These are phyloP conservation scores for Podospora fimiseda DNA, from an alignment of 495 filamentous ascomycete species.

Conservation along the genomic window DNA sequence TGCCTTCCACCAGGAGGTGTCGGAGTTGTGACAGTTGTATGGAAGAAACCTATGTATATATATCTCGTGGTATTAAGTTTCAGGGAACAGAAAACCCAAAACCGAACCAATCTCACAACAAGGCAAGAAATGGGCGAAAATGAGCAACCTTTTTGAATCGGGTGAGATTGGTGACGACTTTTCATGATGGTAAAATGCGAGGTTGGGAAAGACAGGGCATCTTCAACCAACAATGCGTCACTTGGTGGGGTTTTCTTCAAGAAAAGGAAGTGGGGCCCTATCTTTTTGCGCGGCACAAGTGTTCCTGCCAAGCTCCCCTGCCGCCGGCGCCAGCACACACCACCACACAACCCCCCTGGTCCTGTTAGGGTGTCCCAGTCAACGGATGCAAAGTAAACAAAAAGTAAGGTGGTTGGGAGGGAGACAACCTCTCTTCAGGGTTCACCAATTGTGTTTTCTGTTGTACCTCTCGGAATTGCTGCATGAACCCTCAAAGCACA, in stretches of 20 bases:
- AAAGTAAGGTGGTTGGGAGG: constrained; percentile 29
- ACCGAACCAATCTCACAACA: neutral
- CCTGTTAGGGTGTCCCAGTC: constrained; percentile 18
- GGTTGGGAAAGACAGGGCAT: neutral
- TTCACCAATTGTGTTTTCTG: neutral
- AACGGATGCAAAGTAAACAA: constrained; percentile 30
- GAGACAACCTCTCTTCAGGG: constrained; percentile 1
- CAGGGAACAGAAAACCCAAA: neutral
- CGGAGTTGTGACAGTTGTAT: too few species aligned
- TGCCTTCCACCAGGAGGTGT: too few species aligned
- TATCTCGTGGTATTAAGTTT: neutral
- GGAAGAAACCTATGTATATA: neutral
- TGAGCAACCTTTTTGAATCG: neutral
- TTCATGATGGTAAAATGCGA: neutral
- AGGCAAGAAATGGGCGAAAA: neutral
- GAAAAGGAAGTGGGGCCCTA: neutral
- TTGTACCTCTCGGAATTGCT: neutral
- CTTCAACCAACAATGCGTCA: constrained; percentile 9
- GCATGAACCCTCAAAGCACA: neutral
- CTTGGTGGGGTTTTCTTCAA: constrained; percentile 5
- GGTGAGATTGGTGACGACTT: constrained; percentile 4
- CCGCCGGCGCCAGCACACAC: constrained; percentile 2
- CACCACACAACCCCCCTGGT: too few species aligned
- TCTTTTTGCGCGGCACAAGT: constrained; percentile 7
- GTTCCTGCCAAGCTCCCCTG: constrained; percentile 12